phyloP scores from a whole-genome alignment of 2,329 filamentous ascomycete species.

The Botryosphaeria dothidea region DNA sequence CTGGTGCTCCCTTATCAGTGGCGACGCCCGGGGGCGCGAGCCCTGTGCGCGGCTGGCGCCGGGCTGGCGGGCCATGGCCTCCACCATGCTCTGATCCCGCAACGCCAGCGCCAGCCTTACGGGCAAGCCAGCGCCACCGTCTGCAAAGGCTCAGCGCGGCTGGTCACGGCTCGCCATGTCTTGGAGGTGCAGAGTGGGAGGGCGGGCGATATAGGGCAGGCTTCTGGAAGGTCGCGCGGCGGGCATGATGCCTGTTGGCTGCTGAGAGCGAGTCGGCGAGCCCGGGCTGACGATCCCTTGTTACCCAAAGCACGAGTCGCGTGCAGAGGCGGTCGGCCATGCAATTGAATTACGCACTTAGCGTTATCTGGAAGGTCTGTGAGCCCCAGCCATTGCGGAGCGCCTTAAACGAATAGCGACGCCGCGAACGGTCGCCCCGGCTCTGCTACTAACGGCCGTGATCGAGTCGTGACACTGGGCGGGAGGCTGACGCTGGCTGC shows the following conservation, averaged over 20 bases:
- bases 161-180: background rate
- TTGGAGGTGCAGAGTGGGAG: background rate
- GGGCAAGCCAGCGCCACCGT: background rate
- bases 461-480: background rate
- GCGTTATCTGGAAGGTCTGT: slow-evolving; percentile 18
- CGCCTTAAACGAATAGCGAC: background rate
- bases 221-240: slow-evolving; percentile 1
- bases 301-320: background rate
- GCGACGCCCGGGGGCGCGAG: background rate
- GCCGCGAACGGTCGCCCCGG: slow-evolving; percentile 10
- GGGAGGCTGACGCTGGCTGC: background rate
- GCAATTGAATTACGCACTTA: slow-evolving; percentile 14
- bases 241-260: background rate
- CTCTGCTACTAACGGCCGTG: slow-evolving; percentile 4
- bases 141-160: background rate
- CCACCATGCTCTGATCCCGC: slow-evolving; percentile 5
- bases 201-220: slow-evolving; percentile 7
- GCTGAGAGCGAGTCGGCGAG: background rate
- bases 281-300: slow-evolving; percentile 2
- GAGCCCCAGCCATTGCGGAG: background rate
- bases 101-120: background rate
- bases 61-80: background rate
- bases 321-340: background rate
- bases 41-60: background rate
- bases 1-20: slow-evolving; percentile 2